Evolutionary conservation across 2,329 filamentous ascomycete genomes (phyloP).

Genomic region (Diaporthe vexans): DNA sequence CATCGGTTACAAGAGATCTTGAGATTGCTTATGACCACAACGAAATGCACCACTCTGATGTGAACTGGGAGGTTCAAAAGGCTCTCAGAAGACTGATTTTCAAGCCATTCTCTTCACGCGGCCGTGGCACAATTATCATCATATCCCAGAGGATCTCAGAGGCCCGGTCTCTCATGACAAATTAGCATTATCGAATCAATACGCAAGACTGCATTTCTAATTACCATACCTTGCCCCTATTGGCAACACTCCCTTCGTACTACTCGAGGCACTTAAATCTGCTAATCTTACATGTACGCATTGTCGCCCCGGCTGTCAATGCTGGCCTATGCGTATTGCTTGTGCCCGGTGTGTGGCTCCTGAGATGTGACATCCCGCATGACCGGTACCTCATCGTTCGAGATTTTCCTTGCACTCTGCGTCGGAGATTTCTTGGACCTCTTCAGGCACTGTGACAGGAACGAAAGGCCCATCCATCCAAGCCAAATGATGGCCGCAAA

Average conservation of each 20-base stretch:
- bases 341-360: background rate
- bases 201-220: too few relatives aligned
- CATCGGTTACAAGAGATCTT: too few relatives aligned
- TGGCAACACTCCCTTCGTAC: background rate
- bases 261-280: too few relatives aligned
- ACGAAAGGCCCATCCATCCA: conserved; percentile 40
- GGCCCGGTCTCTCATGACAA: background rate
- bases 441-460: conserved; percentile 23
- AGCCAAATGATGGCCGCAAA: conserved; percentile 45
- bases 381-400: conserved; percentile 2
- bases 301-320: background rate
- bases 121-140: too few relatives aligned
- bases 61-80: too few relatives aligned
- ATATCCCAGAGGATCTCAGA: background rate
- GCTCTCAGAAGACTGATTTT: too few relatives aligned
- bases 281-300: background rate
- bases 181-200: background rate
- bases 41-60: too few relatives aligned
- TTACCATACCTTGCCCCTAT: background rate
- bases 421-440: conserved; percentile 9
- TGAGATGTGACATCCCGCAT: conserved; percentile 3
- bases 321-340: background rate
- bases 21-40: too few relatives aligned
- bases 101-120: too few relatives aligned
- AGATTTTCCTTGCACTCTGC: conserved; percentile 13